Evolutionary conservation across 23 red algal genomes (phyloP).

Genomic region (Chondrus crispus): DNA sequence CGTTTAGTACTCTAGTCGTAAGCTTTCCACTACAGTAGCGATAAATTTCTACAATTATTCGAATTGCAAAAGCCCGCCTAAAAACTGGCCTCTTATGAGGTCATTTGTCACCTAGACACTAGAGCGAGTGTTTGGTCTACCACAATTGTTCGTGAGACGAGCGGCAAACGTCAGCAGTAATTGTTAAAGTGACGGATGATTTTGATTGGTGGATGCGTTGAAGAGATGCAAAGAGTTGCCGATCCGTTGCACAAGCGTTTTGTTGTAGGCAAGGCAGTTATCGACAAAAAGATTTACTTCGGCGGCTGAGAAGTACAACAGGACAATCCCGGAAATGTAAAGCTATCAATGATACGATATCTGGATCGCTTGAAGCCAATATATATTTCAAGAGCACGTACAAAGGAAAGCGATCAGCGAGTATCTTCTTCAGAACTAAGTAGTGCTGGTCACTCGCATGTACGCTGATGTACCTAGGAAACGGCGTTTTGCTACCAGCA

Average conservation of each 20-base stretch:
- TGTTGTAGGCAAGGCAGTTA: neutral
- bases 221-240: neutral
- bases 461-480: slow-evolving; percentile 19
- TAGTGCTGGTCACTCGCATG: neutral
- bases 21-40: too few relatives aligned
- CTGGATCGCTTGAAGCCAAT: neutral
- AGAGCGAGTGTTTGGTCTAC: too few relatives aligned
- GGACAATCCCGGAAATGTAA: neutral
- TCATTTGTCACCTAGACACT: too few relatives aligned
- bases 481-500: neutral
- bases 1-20: too few relatives aligned
- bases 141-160: too few relatives aligned
- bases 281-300: neutral
- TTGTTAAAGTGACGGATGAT: neutral
- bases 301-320: neutral
- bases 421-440: neutral
- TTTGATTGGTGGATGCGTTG: neutral
- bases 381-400: neutral
- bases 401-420: neutral
- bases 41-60: too few relatives aligned
- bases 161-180: neutral
- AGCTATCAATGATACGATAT: neutral
- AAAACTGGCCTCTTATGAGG: too few relatives aligned
- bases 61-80: too few relatives aligned
- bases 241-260: neutral